Evolutionary conservation across 176 grass and related monocot genomes (phyloP).

Genomic region (Eragrostis nindensis): DNA sequence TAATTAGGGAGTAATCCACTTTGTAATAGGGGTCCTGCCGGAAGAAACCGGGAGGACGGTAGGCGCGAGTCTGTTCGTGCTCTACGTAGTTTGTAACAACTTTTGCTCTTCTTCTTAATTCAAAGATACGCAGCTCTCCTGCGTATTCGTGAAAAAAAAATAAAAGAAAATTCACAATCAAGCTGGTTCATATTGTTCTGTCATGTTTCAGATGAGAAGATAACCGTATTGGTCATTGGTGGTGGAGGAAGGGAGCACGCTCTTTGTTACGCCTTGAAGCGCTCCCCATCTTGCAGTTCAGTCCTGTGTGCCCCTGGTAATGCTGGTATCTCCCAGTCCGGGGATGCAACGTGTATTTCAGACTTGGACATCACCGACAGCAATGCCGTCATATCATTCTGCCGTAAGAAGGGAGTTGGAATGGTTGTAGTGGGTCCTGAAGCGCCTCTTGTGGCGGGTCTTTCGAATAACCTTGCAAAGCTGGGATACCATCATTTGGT

Average conservation of each 20-base stretch:
- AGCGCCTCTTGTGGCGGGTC: slow-evolving; percentile 75
- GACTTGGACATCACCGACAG: slow-evolving; percentile 65
- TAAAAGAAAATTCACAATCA: not conserved
- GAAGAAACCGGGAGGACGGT: too few species aligned
- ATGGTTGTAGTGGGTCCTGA: slow-evolving; percentile 88
- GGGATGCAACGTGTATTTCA: slow-evolving; percentile 60
- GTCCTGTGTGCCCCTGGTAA: slow-evolving; percentile 87
- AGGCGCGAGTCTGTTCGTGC: too few species aligned
- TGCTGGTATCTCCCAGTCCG: slow-evolving; percentile 70
- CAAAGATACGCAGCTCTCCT: too few species aligned
- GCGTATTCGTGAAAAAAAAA: too few species aligned
- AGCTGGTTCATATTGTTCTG: not conserved
- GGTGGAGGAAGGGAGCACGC: slow-evolving; percentile 88
- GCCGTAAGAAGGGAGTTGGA: slow-evolving; percentile 57
- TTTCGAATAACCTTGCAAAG: slow-evolving; percentile 68
- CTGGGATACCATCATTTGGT: slow-evolving; percentile 70
- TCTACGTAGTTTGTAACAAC: too few species aligned
- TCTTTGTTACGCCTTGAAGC: slow-evolving; percentile 77
- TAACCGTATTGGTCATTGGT: slow-evolving; percentile 76
- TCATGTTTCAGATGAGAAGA: slow-evolving; percentile 47
- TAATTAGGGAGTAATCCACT: too few species aligned
- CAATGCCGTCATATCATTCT: slow-evolving; percentile 60
- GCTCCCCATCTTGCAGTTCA: slow-evolving; percentile 64
- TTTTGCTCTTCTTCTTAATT: too few species aligned
- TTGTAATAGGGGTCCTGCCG: too few species aligned